Evolutionary conservation across 140 eudicot genomes (phyloP).

Genomic region (Senecio squalidus): DNA sequence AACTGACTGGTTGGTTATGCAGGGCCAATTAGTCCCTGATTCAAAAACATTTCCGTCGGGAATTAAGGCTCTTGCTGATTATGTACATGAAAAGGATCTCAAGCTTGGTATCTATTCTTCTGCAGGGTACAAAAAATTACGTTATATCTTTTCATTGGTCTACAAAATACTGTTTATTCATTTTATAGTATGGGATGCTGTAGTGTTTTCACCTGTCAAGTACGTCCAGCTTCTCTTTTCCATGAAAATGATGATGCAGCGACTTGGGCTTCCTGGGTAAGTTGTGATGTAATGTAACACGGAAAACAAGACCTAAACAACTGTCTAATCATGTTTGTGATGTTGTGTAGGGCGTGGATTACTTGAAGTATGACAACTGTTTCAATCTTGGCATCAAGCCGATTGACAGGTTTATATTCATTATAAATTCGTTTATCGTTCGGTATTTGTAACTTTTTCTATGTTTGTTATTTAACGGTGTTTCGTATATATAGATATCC

Average conservation of each 20-base stretch:
- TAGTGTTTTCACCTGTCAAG: constrained; percentile 90
- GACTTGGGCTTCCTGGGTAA: constrained; percentile 92
- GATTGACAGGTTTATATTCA: constrained; percentile 48
- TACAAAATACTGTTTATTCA: neutral
- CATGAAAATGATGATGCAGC: constrained; percentile 85
- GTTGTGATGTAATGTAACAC: constrained; percentile 17
- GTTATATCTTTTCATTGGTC: neutral
- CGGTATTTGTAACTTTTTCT: neutral
- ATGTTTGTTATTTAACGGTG: neutral
- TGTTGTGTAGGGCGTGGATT: constrained; percentile 68
- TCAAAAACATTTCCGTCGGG: constrained; percentile 81
- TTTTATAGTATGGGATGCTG: constrained; percentile 14
- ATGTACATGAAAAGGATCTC: constrained; percentile 80
- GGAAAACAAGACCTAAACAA: neutral
- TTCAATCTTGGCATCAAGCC: constrained; percentile 85
- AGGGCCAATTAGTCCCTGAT: constrained; percentile 75
- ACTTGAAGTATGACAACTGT: constrained; percentile 97
- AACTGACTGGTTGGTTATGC: constrained; percentile 24
- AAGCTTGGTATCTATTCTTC: constrained; percentile 95
- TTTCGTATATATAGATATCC: constrained; percentile 57
- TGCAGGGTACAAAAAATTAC: constrained; percentile 61
- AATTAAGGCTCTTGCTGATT: constrained; percentile 82
- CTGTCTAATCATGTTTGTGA: constrained; percentile 3
- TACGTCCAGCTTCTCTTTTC: constrained; percentile 83
- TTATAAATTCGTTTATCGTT: neutral